Evolutionary conservation across 768 basidiomycete genomes (phyloP).

Genomic region (Boletus reticulatus): DNA sequence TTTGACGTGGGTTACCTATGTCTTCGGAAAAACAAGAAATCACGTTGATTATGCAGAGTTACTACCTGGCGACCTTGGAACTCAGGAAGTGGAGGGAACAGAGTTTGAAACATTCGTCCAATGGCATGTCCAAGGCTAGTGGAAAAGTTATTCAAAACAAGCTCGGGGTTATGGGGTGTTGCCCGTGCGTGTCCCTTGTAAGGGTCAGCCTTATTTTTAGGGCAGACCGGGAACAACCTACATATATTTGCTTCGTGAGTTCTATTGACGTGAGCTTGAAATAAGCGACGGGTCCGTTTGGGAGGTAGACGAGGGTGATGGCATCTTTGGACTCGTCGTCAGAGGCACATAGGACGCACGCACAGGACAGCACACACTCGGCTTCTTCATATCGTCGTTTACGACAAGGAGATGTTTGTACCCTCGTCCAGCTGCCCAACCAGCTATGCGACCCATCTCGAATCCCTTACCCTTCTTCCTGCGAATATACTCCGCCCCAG

Average conservation of each 20-base stretch:
- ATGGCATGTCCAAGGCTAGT: conserved; percentile 92
- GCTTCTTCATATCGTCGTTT: conserved; percentile 93
- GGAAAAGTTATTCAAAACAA: conserved; percentile 92
- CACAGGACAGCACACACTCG: conserved; percentile 58
- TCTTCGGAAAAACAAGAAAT: conserved; percentile 95
- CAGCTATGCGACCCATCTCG: conserved; percentile 86
- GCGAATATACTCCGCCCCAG: conserved; percentile 86
- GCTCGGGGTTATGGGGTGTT: conserved; percentile 91
- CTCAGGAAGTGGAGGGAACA: conserved; percentile 93
- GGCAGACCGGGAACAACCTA: conserved; percentile 36
- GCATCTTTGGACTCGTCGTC: conserved; percentile 58
- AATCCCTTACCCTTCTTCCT: conserved; percentile 88
- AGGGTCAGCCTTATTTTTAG: conserved; percentile 4
- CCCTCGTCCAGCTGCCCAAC: conserved; percentile 88
- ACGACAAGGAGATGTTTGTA: conserved; percentile 90
- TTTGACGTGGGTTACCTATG: conserved; percentile 63
- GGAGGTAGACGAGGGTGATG: conserved; percentile 87
- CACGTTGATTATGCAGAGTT: conserved; percentile 94
- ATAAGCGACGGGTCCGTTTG: conserved; percentile 90
- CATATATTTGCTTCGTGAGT: conserved; percentile 82
- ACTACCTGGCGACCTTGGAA: conserved; percentile 97
- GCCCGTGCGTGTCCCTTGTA: conserved; percentile 85
- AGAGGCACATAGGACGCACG: background rate
- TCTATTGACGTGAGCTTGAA: conserved; percentile 92
- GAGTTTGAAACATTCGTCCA: conserved; percentile 93